Evolutionary conservation across 495 filamentous ascomycete species (phyloP).

Genomic region (Annulohypoxylon maeteangense): DNA sequence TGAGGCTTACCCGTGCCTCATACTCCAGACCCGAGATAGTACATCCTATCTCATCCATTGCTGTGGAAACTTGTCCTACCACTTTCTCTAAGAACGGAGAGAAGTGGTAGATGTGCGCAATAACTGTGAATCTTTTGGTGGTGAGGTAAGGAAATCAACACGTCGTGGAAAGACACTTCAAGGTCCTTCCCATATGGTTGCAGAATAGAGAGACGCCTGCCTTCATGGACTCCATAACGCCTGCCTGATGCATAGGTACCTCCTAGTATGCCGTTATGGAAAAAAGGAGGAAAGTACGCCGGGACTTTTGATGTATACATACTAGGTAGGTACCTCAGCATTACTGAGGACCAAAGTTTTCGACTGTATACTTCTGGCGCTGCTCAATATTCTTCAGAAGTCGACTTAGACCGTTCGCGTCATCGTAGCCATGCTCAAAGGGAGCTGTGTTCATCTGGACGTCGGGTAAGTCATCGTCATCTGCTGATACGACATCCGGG

Average conservation of each 20-base stretch:
- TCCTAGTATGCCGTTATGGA: too few species aligned
- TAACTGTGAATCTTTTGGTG: background rate
- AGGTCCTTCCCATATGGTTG: background rate
- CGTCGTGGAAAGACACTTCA: background rate
- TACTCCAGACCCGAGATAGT: background rate
- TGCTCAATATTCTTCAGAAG: background rate
- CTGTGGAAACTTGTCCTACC: background rate
- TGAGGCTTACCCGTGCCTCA: background rate
- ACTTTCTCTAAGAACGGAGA: background rate
- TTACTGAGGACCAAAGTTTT: background rate
- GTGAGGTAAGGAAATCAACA: background rate
- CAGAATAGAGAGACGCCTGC: background rate
- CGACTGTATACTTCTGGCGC: background rate
- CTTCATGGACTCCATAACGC: background rate
- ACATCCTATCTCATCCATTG: background rate
- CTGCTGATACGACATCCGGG: background rate
- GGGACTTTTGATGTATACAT: too few species aligned
- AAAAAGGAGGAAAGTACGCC: too few species aligned
- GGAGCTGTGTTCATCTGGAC: background rate
- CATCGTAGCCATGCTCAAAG: conserved; percentile 9
- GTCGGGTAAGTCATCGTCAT: background rate
- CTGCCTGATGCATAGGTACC: background rate
- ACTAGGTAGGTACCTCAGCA: background rate
- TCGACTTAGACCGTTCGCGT: background rate
- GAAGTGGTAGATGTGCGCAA: background rate